Evolutionary conservation across 1,139 yeast species (phyloP).

Genomic region (Hansenula lynferdii): DNA sequence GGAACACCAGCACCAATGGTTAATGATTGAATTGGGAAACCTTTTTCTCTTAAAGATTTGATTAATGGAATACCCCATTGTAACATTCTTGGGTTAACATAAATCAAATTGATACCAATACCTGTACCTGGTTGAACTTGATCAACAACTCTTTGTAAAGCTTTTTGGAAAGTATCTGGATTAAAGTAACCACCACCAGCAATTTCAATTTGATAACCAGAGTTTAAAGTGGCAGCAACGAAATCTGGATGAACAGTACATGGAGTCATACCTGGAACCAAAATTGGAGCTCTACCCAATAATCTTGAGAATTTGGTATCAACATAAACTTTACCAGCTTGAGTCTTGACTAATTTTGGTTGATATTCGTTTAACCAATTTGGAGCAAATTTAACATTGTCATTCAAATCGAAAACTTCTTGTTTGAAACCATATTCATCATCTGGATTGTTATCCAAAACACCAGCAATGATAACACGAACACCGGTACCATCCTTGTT

Average conservation of each 20-base stretch:
- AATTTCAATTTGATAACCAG: constrained; percentile 96
- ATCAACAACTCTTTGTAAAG: constrained; percentile 65
- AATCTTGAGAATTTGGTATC: constrained; percentile 93
- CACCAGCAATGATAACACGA: constrained; percentile 90
- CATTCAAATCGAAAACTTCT: constrained; percentile 77
- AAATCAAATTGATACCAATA: constrained; percentile 85
- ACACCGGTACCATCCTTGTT: constrained; percentile 99
- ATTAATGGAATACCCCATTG: constrained; percentile 99
- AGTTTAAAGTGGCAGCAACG: constrained; percentile 87
- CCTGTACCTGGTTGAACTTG: constrained; percentile 81
- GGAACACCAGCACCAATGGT: constrained; percentile 99
- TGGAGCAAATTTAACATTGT: constrained; percentile 70
- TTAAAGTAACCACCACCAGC: constrained; percentile 98
- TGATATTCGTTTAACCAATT: constrained; percentile 89
- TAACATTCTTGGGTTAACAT: constrained; percentile 95
- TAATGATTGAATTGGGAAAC: constrained; percentile 93
- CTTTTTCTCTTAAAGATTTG: constrained; percentile 80
- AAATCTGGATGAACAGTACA: constrained; percentile 93
- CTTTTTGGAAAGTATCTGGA: constrained; percentile 64
- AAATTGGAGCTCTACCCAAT: constrained; percentile 91
- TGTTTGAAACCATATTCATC: constrained; percentile 91
- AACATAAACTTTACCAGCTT: constrained; percentile 70
- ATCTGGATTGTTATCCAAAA: constrained; percentile 60
- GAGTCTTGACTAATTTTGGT: constrained; percentile 78
- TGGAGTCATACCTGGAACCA: constrained; percentile 99